Evolutionary conservation across 176 grass and related monocot species (phyloP), one percentile per base, ranked within the genome.

Genomic region (Oryza punctata): DNA sequence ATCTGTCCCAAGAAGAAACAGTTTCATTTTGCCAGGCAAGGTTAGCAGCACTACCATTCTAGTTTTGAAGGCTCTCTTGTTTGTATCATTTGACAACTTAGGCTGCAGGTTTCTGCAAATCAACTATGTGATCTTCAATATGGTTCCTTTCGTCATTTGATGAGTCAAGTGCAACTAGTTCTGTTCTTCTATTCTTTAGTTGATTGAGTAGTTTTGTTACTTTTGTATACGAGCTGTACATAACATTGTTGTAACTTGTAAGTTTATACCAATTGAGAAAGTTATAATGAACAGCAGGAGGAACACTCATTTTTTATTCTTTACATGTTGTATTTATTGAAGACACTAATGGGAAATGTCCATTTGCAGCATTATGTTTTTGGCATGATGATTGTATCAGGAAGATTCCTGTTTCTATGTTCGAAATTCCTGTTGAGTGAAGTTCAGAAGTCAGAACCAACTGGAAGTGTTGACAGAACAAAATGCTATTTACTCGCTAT

Each of bases 241-340:
- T 90, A 86, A 15, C 65, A 30, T 27, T 76, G 14, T 77, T 75
- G 37, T 69, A 69, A 80, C 66, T 18, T 77, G 72, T 86, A 79
- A 79, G 33, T 30, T 70, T 13, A 38, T 86, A 26, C n/a, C 14
- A 67, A 90, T 57, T 14, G 46, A 11, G 18, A 37, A 78, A 73
- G 0, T 32, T 77, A 30, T 16, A 5, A 38, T 61, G 54, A 47
- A 25, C 35, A 74, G 3, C 0, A 9, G 68, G 27, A 69, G 71
- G 18, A 70, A 60, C 37, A 11, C 60, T 85, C 35, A 24, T 71
- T 41, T n/a, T 59, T 0, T 41, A 50, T 69, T 47, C 1, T 84
- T 10, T 67, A 24, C 7, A 7, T 65, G 7, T 12, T 47, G 6
- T 79, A 35, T 26, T 85, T 23, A 65, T 77, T 41, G 30, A 70